Conservation (phyloP, 2,329 filamentous ascomycete genomes). For the Penicillium sclerotiorum region DNA sequence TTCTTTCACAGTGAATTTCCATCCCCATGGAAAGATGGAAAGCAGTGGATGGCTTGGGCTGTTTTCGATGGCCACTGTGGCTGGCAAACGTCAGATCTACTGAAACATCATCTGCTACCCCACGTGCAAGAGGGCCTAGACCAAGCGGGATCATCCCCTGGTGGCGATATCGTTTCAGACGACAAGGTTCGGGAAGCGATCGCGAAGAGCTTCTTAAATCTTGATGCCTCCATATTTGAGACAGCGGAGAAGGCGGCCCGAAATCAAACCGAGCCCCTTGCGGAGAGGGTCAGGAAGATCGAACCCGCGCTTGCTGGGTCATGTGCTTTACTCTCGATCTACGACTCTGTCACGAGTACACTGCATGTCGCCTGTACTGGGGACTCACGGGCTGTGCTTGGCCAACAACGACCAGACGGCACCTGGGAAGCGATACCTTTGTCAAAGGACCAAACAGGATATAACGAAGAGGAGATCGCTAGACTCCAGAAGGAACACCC, state of each 20-base stretch:
- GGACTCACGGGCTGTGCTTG: slow-evolving; percentile 68
- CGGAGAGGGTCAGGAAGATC: slow-evolving; percentile 26
- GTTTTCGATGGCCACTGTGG: slow-evolving; percentile 47
- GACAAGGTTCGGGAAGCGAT: slow-evolving; percentile 27
- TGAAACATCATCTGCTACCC: slow-evolving; percentile 26
- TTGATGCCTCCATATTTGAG: slow-evolving; percentile 31
- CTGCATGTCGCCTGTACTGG: slow-evolving; percentile 68
- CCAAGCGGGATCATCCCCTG: slow-evolving; percentile 11
- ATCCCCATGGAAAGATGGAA: slow-evolving; percentile 24
- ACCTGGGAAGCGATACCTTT: slow-evolving; percentile 59
- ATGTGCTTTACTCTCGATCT: slow-evolving; percentile 66
- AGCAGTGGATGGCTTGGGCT: slow-evolving; percentile 39
- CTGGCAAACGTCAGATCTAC: slow-evolving; percentile 28
- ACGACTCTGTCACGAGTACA: slow-evolving; percentile 56
- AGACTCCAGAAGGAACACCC: slow-evolving; percentile 63
- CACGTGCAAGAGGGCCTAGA: slow-evolving; percentile 23
- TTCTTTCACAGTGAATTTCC: slow-evolving; percentile 29
- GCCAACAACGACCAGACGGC: slow-evolving; percentile 38
- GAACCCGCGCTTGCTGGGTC: slow-evolving; percentile 54
- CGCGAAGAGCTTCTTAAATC: slow-evolving; percentile 22
- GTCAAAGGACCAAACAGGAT: slow-evolving; percentile 68
- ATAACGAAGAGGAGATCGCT: slow-evolving; percentile 60
- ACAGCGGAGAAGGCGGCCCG: slow-evolving; percentile 17
- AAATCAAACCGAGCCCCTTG: slow-evolving; percentile 19
- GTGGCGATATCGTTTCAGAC: slow-evolving; percentile 4